Conservation (phyloP, 2,329 filamentous ascomycete species). For the Truncatella angustata region DNA sequence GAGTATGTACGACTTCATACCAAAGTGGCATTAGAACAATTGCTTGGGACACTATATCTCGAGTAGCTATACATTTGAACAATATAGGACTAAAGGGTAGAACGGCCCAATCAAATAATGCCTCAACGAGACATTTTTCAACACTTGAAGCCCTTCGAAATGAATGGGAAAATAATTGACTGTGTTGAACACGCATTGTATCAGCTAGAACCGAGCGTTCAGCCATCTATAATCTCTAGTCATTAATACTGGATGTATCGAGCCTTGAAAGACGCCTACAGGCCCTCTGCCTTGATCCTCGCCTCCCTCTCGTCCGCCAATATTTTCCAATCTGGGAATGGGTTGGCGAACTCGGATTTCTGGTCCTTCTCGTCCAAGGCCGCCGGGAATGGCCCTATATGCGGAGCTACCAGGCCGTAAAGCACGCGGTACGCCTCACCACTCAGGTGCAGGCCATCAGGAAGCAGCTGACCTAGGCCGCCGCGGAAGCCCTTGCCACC, state of each 20-base stretch:
- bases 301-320: conserved; percentile 1
- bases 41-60: too few species aligned
- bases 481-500: conserved; percentile 36
- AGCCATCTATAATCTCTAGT: background rate
- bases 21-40: too few species aligned
- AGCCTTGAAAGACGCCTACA: background rate
- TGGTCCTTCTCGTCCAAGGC: conserved; percentile 29
- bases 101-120: too few species aligned
- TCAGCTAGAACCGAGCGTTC: too few species aligned
- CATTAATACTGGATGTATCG: background rate
- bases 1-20: too few species aligned
- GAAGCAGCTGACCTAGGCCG: conserved; percentile 49
- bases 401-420: conserved; percentile 44
- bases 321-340: conserved; percentile 47
- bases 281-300: background rate
- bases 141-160: background rate
- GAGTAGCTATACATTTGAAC: too few species aligned
- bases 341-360: conserved; percentile 32
- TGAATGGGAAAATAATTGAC: too few species aligned
- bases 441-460: conserved; percentile 58
- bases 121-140: too few species aligned
- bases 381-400: conserved; percentile 41
- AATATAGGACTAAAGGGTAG: too few species aligned
- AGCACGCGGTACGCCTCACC: conserved; percentile 53
- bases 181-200: too few species aligned